Base-by-base conservation (phyloP, 2,329 filamentous ascomycete species). In the Hypoxylon sp. region DNA sequence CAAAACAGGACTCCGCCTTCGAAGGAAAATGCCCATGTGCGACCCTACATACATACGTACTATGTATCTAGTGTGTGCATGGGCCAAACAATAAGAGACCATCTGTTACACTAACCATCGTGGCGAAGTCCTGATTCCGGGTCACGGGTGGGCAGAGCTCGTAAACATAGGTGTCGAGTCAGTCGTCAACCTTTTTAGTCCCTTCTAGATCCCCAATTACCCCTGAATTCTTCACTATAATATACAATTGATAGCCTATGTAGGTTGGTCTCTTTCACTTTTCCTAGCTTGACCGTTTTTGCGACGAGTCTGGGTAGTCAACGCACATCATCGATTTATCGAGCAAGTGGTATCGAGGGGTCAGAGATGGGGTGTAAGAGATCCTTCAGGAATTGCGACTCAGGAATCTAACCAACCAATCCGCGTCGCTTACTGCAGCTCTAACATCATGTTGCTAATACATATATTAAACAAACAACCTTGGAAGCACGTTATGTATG, bases 271-370 rank as follows among this genome's bases (percentile, higher is more conserved):
- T 51, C 25, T 63, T 55, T 57, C 21, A 45, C 34, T 55, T 45
- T 21, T 28, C 59, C 25, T 30, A 38, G 49, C 34, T 46, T 61
- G 48, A 21, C 55, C 59, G 41, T 57, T 38, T 41, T 32, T 57
- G 43, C 53, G 38, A 55, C 48, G 62, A 56, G 21, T 52, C 48
- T 63, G 62, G 68, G 62, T 61, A 48, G 23, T 64, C 17, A 25
- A 67, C 60, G 68, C 66, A 69, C 65, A 71, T 69, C 65, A 71
- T 71, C 62, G 62, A 70, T 68, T 61, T 13, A 62, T 67, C 49
- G 23, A 67, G 63, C 19, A 67, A 66, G 65, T 66, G 45, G 68
- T 66, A 68, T 63, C 58, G 50, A n/a, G 63, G 50, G 55, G 56
- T 55, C 65, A 71, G 60, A 64, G 60, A 66, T 56, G 66, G 65